Percentiles rank a stretch among this genome's conserved stretches.
Conservation (phyloP, 148 eudicot species). For the Vaccinium corymbosum region DNA sequence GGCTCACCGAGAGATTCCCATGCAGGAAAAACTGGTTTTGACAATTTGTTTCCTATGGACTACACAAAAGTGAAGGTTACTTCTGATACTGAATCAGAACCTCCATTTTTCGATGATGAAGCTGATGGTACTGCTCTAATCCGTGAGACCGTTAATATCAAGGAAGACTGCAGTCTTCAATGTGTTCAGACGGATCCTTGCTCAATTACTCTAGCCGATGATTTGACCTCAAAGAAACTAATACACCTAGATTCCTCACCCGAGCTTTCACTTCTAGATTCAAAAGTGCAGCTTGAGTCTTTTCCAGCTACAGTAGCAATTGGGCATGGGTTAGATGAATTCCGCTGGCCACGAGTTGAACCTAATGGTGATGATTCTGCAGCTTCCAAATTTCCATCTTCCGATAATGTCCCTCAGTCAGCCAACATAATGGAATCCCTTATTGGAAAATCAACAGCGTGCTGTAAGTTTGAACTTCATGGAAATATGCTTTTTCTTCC, state of each 20-base stretch:
- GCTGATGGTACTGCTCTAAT: slow-evolving; percentile 30
- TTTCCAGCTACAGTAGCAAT: slow-evolving; percentile 28
- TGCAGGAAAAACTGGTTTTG: slow-evolving; percentile 23
- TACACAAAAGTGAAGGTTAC: slow-evolving; percentile 52
- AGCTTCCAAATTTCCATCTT: slow-evolving; percentile 23
- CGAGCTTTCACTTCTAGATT: slow-evolving; percentile 31
- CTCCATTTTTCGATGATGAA: slow-evolving; percentile 37
- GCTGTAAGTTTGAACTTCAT: slow-evolving; percentile 39
- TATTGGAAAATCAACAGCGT: slow-evolving; percentile 25
- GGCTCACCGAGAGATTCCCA: slow-evolving; percentile 17
- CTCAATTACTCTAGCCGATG: slow-evolving; percentile 28
- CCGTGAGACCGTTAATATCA: slow-evolving; percentile 22
- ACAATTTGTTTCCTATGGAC: slow-evolving; percentile 42
- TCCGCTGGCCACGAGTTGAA: slow-evolving; percentile 48
- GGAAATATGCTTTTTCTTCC: not conserved
- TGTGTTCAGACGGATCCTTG: slow-evolving; percentile 30
- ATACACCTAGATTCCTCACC: slow-evolving; percentile 25
- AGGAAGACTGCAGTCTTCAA: slow-evolving; percentile 27
- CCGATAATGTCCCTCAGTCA: slow-evolving; percentile 28
- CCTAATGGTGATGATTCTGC: slow-evolving; percentile 21
- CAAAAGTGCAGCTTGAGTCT: slow-evolving; percentile 26
- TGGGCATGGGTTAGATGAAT: slow-evolving; percentile 61
- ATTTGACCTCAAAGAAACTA: slow-evolving; percentile 27
- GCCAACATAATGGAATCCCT: slow-evolving; percentile 24
- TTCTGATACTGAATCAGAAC: slow-evolving; percentile 70